Evolutionary conservation across 1,284 basidiomycete genomes (phyloP), one percentile per base, ranked within the genome.

Genomic region (Cryptococcus maquisensis): DNA sequence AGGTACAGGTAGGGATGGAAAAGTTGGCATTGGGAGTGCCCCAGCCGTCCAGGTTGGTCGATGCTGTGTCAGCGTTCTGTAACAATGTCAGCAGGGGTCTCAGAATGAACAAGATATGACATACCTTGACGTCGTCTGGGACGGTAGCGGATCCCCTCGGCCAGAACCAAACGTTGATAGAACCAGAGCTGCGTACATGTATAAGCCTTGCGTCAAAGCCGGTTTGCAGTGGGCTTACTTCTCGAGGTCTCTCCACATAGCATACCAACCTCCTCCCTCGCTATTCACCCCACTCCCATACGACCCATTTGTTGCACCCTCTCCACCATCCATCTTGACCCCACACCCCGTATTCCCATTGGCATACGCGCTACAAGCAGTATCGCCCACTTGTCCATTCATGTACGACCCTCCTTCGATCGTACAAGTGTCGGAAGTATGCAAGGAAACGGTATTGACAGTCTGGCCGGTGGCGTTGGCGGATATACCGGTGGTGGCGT

Each of bases 241-340:
- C 44, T 62, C 44, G 39, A 65, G 40, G 62, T 73, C 64, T 51
- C 74, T 54, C 62, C 69, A 64, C 57, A 74, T 87, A 42, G 86
- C 86, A 76, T 88, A 92, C 53, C 86, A 86, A 44, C 90, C 90
- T 20, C 90, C 90, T 21, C 84, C 83, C 54, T 79, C 84, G 9
- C 65, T 51, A 52, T 76, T 76, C 21, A 72, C 61, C 9, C 59
- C 57, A 12, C 46, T 42, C 5, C 69, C 72, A 32, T 65, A 69
- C 16, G 60, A 63, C 6, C 60, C 57, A 23, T 62, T 55, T 0
- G 64, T 66, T 45, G 62, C 71, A 3, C 65, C 66, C 2, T 45
- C 53, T 45, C 62, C 71, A 3, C 65, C 67, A 0, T 43, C 53
- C 61, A 81, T 62, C 23, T 75, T 66, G 21, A 87, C 85, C n/a